A percentile compares a stretch with the other conserved stretches of the same genome.
These are phyloP conservation scores for Anacardium occidentale DNA, from an alignment of 345 rosid species.

Conservation along the genomic window DNA sequence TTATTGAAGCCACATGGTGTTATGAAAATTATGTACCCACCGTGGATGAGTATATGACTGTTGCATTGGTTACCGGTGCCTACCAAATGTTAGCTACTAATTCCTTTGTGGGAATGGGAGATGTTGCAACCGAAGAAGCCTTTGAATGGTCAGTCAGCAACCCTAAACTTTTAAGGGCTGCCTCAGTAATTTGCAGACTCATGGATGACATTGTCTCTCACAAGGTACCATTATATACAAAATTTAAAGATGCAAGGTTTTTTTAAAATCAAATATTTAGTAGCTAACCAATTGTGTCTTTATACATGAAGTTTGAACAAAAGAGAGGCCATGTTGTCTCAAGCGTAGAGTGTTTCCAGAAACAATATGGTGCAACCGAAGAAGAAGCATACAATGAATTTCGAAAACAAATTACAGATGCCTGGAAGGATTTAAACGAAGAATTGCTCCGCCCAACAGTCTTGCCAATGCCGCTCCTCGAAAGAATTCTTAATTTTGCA, in stretches of 20 bases:
- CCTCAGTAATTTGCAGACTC: conserved; percentile 24
- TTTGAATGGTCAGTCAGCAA: conserved; percentile 22
- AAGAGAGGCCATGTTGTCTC: conserved; percentile 27
- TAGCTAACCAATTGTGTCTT: not conserved
- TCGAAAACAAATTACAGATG: not conserved
- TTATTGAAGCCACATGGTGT: conserved; percentile 27
- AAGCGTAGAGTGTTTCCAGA: conserved; percentile 33
- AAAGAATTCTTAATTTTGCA: conserved; percentile 20
- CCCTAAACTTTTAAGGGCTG: conserved; percentile 26
- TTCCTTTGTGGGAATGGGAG: conserved; percentile 30
- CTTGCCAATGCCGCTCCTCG: conserved; percentile 18
- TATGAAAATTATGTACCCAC: not conserved
- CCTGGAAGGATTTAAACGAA: conserved; percentile 20
- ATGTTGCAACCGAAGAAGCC: conserved; percentile 15
- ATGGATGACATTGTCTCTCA: conserved; percentile 18
- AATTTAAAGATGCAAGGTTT: not conserved
- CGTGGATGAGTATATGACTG: conserved; percentile 6
- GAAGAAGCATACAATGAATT: conserved; percentile 22
- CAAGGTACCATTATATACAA: conserved; percentile 3
- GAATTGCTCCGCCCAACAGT: conserved; percentile 20
- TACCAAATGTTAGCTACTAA: not conserved
- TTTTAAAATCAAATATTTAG: not conserved
- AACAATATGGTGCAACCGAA: conserved; percentile 17
- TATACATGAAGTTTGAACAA: conserved; percentile 9
- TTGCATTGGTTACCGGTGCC: not conserved